Evolutionary conservation across 2,329 filamentous ascomycete genomes (phyloP).

Genomic region (Phyllosticta paracitricarpa): DNA sequence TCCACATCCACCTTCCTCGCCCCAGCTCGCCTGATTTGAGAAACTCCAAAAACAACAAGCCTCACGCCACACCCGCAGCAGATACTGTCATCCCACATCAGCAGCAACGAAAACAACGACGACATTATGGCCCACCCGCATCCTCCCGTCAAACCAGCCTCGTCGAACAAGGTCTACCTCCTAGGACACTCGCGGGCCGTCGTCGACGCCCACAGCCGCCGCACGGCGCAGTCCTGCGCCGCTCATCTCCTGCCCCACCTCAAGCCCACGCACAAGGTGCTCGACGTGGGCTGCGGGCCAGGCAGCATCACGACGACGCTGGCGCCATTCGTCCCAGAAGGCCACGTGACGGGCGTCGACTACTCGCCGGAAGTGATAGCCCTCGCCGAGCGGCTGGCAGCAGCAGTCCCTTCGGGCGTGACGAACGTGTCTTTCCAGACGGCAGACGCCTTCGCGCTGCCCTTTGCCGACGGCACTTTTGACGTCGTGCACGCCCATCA

Average conservation of each 20-base stretch:
- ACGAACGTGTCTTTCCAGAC: slow-evolving; percentile 31
- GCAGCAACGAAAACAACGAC: too few relatives aligned
- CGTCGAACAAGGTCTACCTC: slow-evolving; percentile 21
- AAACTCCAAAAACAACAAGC: neutral
- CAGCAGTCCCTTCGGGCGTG: slow-evolving; percentile 26
- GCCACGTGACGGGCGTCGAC: slow-evolving; percentile 37
- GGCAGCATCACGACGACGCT: slow-evolving; percentile 40
- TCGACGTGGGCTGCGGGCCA: slow-evolving; percentile 40
- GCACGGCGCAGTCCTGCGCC: slow-evolving; percentile 35
- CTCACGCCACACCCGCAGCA: neutral
- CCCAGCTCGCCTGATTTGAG: neutral
- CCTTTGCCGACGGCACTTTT: slow-evolving; percentile 39
- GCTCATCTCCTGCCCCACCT: slow-evolving; percentile 29
- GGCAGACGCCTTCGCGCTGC: slow-evolving; percentile 33
- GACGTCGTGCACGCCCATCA: slow-evolving; percentile 53
- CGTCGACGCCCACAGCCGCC: slow-evolving; percentile 35
- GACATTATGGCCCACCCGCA: neutral
- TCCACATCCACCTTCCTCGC: neutral
- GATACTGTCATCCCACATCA: too few relatives aligned
- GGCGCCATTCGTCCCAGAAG: slow-evolving; percentile 33
- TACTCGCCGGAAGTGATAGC: slow-evolving; percentile 33
- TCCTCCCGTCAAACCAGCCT: neutral
- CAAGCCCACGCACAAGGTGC: slow-evolving; percentile 24
- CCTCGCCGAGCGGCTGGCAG: slow-evolving; percentile 29
- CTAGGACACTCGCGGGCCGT: slow-evolving; percentile 30